These are phyloP conservation scores for Rhododendron henanense DNA, from an alignment of 148 eudicot species.

Conservation along the genomic window DNA sequence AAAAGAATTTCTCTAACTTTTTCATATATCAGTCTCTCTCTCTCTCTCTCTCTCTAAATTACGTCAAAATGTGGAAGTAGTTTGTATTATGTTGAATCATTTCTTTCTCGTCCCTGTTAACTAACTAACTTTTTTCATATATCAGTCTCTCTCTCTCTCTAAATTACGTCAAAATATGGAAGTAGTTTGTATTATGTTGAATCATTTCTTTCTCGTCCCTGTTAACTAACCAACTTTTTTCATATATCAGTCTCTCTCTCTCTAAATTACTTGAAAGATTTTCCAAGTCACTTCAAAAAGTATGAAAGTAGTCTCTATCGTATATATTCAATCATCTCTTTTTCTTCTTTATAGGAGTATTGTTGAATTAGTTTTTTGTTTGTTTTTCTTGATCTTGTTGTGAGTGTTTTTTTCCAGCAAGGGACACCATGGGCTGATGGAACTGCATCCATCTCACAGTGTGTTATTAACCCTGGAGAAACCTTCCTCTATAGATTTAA, in stretches of 20 bases:
- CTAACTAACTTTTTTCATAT: background rate
- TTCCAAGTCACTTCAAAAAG: background rate
- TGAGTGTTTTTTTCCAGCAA: slow-evolving; percentile 25
- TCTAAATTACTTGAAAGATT: no score
- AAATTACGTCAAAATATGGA: no score
- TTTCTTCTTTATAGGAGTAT: no score
- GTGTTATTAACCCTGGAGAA: slow-evolving; percentile 74
- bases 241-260: no score
- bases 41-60: background rate
- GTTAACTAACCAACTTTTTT: no score
- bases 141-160: no score
- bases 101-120: background rate
- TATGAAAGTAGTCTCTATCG: background rate
- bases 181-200: no score
- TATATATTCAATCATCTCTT: no score
- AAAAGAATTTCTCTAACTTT: background rate
- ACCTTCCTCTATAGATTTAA: slow-evolving; percentile 58
- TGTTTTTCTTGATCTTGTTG: background rate
- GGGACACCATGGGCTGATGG: slow-evolving; percentile 97
- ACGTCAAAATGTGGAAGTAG: background rate
- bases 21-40: background rate
- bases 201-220: no score
- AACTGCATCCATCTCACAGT: slow-evolving; percentile 82
- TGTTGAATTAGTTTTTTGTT: background rate
- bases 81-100: background rate